Percentiles rank a stretch among this genome's conserved stretches.
These are phyloP conservation scores for Schizothecium vesticola DNA, from an alignment of 495 filamentous ascomycete genomes.

Conservation along the genomic window DNA sequence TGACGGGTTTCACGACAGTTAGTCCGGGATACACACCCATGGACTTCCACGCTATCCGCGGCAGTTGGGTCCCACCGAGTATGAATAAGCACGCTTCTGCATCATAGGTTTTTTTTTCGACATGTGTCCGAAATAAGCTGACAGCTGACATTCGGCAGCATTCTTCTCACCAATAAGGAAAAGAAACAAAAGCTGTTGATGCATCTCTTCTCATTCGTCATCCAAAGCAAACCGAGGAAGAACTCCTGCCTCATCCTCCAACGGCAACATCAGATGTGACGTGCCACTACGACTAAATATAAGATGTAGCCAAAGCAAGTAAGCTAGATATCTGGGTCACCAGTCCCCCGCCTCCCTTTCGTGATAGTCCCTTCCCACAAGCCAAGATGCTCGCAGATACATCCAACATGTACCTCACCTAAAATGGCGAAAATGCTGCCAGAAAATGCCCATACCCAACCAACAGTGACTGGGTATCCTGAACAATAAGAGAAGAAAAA, in stretches of 20 bases:
- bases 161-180: neutral
- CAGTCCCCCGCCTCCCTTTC: neutral
- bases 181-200: neutral
- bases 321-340: neutral
- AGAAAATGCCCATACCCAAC: neutral
- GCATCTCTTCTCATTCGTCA: neutral
- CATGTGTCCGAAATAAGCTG: neutral
- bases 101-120: neutral
- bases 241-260: neutral
- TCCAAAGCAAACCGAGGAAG: neutral
- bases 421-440: neutral
- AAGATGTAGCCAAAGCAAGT: neutral
- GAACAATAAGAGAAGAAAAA: neutral
- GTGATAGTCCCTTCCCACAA: neutral
- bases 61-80: neutral
- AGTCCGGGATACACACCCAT: neutral
- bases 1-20: neutral
- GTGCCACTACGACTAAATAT: neutral
- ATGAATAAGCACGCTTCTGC: neutral
- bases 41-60: too few species aligned
- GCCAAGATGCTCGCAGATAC: neutral
- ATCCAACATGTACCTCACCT: neutral
- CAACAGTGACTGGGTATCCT: neutral
- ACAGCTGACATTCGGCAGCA: neutral
- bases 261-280: neutral